These are phyloP conservation scores for Verticillium dahliae DNA, from an alignment of 2,329 filamentous ascomycete genomes.

Conservation along the genomic window DNA sequence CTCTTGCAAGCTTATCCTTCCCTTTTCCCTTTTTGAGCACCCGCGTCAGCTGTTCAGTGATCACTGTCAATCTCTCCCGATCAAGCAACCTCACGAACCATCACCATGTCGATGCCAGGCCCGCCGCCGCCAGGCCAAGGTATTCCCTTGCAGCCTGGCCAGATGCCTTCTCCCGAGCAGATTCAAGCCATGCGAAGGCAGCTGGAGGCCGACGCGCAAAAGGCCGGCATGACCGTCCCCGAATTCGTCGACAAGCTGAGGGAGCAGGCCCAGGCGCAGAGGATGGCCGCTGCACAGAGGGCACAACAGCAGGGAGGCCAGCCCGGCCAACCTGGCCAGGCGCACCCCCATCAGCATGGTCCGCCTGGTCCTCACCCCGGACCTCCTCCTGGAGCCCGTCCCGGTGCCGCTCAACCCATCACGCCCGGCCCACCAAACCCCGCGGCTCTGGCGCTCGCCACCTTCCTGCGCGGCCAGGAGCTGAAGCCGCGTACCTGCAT, in stretches of 20 bases:
- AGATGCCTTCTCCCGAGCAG: slow-evolving; percentile 72
- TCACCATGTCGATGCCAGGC: slow-evolving; percentile 15
- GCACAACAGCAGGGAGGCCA: slow-evolving; percentile 23
- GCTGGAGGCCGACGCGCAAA: slow-evolving; percentile 74
- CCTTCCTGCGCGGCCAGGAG: slow-evolving; percentile 77
- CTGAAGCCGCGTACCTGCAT: slow-evolving; percentile 89
- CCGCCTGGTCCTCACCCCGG: slow-evolving; percentile 14
- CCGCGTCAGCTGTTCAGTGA: background rate
- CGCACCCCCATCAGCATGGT: slow-evolving; percentile 22
- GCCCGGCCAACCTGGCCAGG: slow-evolving; percentile 5
- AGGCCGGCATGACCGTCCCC: slow-evolving; percentile 76
- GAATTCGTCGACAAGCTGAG: slow-evolving; percentile 72
- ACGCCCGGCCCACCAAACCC: slow-evolving; percentile 79
- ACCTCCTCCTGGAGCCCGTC: slow-evolving; percentile 17
- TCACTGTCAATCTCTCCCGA: background rate
- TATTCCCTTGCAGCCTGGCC: slow-evolving; percentile 20
- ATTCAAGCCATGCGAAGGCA: slow-evolving; percentile 78
- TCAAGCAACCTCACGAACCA: background rate
- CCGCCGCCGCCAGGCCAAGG: slow-evolving; percentile 22
- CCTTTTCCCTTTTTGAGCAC: background rate
- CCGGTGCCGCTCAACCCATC: slow-evolving; percentile 55
- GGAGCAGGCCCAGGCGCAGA: slow-evolving; percentile 46
- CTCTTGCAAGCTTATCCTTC: background rate
- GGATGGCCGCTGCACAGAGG: slow-evolving; percentile 24
- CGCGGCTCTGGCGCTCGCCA: slow-evolving; percentile 79